Evolutionary conservation across 2,329 filamentous ascomycete species (phyloP).

Genomic region (Podosphaera xanthii): DNA sequence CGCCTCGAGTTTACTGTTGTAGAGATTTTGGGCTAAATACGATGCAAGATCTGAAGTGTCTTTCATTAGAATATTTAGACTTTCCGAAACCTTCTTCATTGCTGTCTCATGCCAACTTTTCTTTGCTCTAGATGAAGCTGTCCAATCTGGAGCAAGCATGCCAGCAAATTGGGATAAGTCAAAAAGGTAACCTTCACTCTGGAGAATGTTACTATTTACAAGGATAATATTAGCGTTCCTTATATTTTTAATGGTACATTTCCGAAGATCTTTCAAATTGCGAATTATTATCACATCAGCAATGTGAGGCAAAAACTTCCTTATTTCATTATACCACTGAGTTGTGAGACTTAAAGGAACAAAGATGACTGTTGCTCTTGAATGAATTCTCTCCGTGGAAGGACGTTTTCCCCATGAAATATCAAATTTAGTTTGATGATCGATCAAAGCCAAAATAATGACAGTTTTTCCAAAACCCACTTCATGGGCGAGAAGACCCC

Average conservation of each 20-base stretch:
- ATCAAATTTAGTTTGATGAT: constrained; percentile 8
- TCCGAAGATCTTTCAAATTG: constrained; percentile 18
- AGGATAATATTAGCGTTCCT: constrained; percentile 29
- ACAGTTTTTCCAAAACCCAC: constrained; percentile 47
- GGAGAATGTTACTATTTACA: constrained; percentile 26
- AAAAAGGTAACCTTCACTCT: constrained; percentile 23
- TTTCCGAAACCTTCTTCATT: constrained; percentile 19
- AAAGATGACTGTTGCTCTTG: constrained; percentile 35
- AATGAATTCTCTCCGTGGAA: constrained; percentile 10
- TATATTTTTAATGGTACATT: constrained; percentile 22
- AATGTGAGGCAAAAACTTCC: constrained; percentile 19
- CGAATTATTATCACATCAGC: constrained; percentile 22
- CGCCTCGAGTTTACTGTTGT: constrained; percentile 17
- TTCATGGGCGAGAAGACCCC: constrained; percentile 39
- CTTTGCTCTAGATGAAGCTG: constrained; percentile 18
- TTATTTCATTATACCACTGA: constrained; percentile 35
- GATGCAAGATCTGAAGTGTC: constrained; percentile 9
- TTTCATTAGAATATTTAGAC: constrained; percentile 10
- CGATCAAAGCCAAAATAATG: constrained; percentile 31
- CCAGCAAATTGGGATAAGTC: constrained; percentile 27
- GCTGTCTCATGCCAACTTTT: constrained; percentile 29
- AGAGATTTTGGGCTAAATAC: constrained; percentile 5
- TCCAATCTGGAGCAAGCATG: constrained; percentile 17
- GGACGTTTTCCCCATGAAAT: neutral
- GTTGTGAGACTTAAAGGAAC: constrained; percentile 29